Evolutionary conservation across 495 filamentous ascomycete species (phyloP), one percentile per base, ranked within the genome.

Genomic region (Rhypophila decipiens): DNA sequence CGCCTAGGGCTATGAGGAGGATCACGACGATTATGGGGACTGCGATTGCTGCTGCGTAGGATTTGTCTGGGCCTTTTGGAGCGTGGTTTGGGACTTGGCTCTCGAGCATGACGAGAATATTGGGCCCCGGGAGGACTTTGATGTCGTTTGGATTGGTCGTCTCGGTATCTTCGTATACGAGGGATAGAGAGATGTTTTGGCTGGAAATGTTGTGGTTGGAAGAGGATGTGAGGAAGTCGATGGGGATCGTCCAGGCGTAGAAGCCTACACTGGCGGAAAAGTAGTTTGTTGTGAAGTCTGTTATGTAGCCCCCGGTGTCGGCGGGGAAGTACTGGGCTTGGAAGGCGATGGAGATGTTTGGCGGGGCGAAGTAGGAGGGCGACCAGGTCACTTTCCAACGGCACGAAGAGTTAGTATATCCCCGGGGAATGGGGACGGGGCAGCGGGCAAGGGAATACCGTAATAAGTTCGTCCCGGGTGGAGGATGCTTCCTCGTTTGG

Each of bases 341-440:
- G 44, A 63, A 3, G 19, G 41, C 11, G 17, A 64, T 34, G 8
- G 19, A 13, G 19, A 44, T 46, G 42, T 37, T 42, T 22, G 44
- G 47, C 20, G 38, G 24, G 39, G 31, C 39, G 49, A 59, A 60
- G 37, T 55, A 53, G 13, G 34, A 5, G 17, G 53, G 47, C 12
- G 44, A 37, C 63, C 63, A 66, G 42, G 60, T 64, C 35, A 66
- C 63, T 66, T 12, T 36, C 5, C 20, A 23, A 20, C n/a, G n/a
- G n/a, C n/a, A n/a, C n/a, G n/a, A n/a, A n/a, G n/a, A n/a, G n/a
- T n/a, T n/a, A n/a, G n/a, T n/a, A n/a, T n/a, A n/a, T n/a, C n/a
- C n/a, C n/a, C n/a, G n/a, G n/a, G n/a, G n/a, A 2, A 40, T n/a
- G 12, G 21, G 12, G 41, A 10, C 4, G 1, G 36, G 41, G 33